phyloP scores from a whole-genome alignment of 495 filamentous ascomycete genomes.

The Xylaria curta region DNA sequence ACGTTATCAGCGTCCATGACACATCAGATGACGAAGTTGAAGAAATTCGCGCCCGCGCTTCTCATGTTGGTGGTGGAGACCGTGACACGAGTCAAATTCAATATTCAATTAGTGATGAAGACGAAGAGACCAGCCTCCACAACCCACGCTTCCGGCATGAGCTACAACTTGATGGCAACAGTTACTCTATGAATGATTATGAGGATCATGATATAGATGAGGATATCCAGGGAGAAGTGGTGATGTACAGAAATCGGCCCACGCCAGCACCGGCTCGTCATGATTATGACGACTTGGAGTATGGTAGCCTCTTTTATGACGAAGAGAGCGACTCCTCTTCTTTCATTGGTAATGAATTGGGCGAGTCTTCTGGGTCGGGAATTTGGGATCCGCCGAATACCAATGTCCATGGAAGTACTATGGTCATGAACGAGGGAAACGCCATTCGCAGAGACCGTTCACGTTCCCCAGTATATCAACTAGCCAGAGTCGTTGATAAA shows the following conservation, averaged over 20 bases:
- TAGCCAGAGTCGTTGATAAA: background rate
- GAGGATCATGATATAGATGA: background rate
- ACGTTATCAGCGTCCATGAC: background rate
- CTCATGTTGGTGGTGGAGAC: background rate
- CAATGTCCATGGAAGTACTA: background rate
- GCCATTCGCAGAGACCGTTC: background rate
- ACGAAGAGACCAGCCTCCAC: too few relatives aligned
- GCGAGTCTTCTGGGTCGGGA: background rate
- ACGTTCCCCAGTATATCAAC: background rate
- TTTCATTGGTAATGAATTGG: background rate
- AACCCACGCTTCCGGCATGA: too few relatives aligned
- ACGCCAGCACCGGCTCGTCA: background rate
- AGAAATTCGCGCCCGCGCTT: background rate
- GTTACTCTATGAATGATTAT: too few relatives aligned
- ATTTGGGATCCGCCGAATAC: background rate
- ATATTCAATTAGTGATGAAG: too few relatives aligned
- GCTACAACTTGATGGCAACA: too few relatives aligned
- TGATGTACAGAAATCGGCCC: too few relatives aligned
- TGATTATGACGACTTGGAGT: background rate
- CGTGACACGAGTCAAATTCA: background rate
- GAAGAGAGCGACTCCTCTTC: background rate
- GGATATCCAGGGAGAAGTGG: background rate
- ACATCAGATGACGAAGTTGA: slow-evolving; percentile 9
- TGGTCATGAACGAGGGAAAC: background rate
- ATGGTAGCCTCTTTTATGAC: background rate